A percentile compares a stretch with the other conserved stretches of the same genome.
These are phyloP conservation scores for Clonostachys rhizophaga DNA, from an alignment of 2,329 filamentous ascomycete species.

Conservation along the genomic window DNA sequence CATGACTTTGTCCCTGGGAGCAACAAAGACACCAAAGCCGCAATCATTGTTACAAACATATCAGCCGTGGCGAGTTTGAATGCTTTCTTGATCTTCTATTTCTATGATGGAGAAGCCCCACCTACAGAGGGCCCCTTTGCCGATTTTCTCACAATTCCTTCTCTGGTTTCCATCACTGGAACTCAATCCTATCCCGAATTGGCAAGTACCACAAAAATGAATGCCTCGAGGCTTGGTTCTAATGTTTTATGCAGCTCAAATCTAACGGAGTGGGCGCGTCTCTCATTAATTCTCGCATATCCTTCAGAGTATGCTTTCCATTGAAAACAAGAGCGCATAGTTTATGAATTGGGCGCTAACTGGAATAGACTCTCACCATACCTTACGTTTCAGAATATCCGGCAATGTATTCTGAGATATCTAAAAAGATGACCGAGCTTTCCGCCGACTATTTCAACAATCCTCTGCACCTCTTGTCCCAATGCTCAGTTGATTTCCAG, in stretches of 20 bases:
- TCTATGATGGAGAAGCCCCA: slow-evolving; percentile 21
- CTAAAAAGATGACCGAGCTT: slow-evolving; percentile 16
- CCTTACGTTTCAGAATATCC: slow-evolving; percentile 11
- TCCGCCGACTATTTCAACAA: slow-evolving; percentile 14
- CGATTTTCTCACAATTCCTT: slow-evolving; percentile 19
- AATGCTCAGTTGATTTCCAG: slow-evolving; percentile 21
- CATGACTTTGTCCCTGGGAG: slow-evolving; percentile 20
- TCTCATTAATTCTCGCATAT: slow-evolving; percentile 8
- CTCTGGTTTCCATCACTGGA: slow-evolving; percentile 11
- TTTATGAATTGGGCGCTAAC: too few species aligned
- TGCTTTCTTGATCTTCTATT: slow-evolving; percentile 21
- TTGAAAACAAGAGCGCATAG: background rate
- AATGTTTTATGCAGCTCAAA: slow-evolving; percentile 3
- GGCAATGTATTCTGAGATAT: slow-evolving; percentile 24
- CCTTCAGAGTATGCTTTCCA: slow-evolving; percentile 7
- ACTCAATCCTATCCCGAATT: slow-evolving; percentile 22
- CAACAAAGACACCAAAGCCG: slow-evolving; percentile 16
- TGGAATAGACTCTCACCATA: slow-evolving; percentile 13
- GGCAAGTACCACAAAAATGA: slow-evolving; percentile 7
- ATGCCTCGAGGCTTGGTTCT: background rate
- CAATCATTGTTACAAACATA: slow-evolving; percentile 18
- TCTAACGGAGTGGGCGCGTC: slow-evolving; percentile 7
- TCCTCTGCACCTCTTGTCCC: slow-evolving; percentile 11
- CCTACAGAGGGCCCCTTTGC: slow-evolving; percentile 18
- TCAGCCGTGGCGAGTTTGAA: slow-evolving; percentile 9